phyloP scores from a whole-genome alignment of 805 yeast genomes.

The Hanseniaspora valbyensis region DNA sequence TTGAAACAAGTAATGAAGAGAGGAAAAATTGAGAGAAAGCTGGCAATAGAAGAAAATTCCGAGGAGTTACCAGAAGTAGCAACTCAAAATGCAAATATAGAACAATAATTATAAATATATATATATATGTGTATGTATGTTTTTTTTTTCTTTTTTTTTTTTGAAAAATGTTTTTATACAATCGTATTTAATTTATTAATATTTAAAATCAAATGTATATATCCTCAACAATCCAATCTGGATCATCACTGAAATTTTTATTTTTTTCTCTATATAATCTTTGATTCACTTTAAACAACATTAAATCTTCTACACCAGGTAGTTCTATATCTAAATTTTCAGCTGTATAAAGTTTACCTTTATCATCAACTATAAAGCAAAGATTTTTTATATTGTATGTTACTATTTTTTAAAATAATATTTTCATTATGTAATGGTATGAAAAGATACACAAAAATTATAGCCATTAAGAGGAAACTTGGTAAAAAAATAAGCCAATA shows the following conservation, averaged over 20 bases:
- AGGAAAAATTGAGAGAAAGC: conserved; percentile 77
- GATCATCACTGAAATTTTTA: neutral
- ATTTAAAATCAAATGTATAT: conserved; percentile 8
- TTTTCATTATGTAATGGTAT: conserved; percentile 8
- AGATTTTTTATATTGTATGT: neutral
- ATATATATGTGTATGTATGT: neutral
- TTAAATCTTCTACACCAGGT: conserved; percentile 11
- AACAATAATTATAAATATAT: neutral
- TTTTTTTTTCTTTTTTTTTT: neutral
- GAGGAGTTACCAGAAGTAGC: neutral
- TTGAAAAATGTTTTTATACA: neutral
- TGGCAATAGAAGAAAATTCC: conserved; percentile 18
- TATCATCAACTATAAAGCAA: conserved; percentile 9
- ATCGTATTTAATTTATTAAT: neutral
- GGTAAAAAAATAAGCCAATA: conserved; percentile 14
- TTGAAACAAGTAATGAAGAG: conserved; percentile 88
- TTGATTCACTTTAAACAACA: conserved; percentile 6
- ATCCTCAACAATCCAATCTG: conserved; percentile 11
- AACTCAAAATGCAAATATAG: neutral
- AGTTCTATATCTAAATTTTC: conserved; percentile 4
- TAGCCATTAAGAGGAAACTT: neutral
- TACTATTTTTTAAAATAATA: neutral
- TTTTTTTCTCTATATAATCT: conserved; percentile 7
- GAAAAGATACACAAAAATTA: neutral
- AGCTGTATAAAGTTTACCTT: neutral